A percentile compares a stretch with the other conserved stretches of the same genome.
Evolutionary conservation across 2,329 filamentous ascomycete species (phyloP).

Genomic region (Pyrenochaeta sp.): DNA sequence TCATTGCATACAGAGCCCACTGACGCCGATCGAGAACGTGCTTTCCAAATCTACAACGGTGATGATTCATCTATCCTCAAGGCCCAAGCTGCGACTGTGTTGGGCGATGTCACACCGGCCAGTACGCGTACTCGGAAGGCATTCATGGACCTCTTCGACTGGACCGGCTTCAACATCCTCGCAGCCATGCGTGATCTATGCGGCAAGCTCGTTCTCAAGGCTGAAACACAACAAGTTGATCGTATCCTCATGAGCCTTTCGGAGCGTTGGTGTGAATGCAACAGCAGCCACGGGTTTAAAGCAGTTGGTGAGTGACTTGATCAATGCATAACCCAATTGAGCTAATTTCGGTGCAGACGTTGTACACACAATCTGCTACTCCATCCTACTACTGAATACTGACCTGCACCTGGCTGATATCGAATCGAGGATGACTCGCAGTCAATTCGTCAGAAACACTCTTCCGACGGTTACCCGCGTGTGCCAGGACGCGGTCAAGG

Average conservation of each 20-base stretch:
- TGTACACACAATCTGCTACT: conserved; percentile 97
- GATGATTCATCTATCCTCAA: conserved; percentile 82
- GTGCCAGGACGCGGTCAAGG: conserved; percentile 70
- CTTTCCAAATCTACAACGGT: conserved; percentile 83
- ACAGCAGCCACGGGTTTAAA: conserved; percentile 92
- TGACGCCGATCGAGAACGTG: conserved; percentile 77
- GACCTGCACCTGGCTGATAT: conserved; percentile 96
- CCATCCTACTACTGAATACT: conserved; percentile 92
- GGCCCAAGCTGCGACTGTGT: conserved; percentile 83
- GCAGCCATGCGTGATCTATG: conserved; percentile 82
- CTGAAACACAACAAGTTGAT: conserved; percentile 96
- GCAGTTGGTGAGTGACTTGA: conserved; percentile 70
- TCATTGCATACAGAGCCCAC: conserved; percentile 54
- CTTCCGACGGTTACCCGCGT: conserved; percentile 86
- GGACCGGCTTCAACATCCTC: conserved; percentile 81
- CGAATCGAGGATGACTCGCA: conserved; percentile 93
- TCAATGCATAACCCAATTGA: not conserved
- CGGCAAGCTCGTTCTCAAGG: conserved; percentile 80
- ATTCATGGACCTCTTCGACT: conserved; percentile 94
- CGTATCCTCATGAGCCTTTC: conserved; percentile 91
- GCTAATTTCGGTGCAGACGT: conserved; percentile 70
- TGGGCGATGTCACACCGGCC: conserved; percentile 73
- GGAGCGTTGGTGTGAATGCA: conserved; percentile 91
- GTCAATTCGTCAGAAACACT: conserved; percentile 95
- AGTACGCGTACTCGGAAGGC: conserved; percentile 69